Base-by-base conservation (phyloP, 164 flowering plant genomes). In the Magnolia kwangsiensis region DNA sequence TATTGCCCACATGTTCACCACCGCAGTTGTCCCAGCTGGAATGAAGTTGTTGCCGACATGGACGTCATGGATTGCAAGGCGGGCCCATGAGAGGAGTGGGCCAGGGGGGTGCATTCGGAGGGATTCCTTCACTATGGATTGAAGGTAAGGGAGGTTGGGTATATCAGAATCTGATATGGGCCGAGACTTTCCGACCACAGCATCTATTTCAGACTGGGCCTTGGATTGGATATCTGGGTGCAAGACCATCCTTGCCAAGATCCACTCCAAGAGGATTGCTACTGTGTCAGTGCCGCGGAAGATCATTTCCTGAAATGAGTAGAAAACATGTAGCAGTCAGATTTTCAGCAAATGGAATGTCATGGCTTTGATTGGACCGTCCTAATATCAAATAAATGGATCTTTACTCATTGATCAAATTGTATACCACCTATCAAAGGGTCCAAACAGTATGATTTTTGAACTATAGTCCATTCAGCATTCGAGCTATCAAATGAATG, bases 1-100 rank as follows among this genome's bases (percentile, higher is more conserved):
- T 55, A 86, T 84, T 7, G 87, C 82, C 89, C 89, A 86, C 89
- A 84, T 84, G 80, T 84, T 86, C 78, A 84, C 89, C 87, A 82
- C 83, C 2, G 87, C 87, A 9, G 85, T 86, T 2, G 89, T 86
- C 13, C 87, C 89, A 1, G 85, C 85, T 0, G 87, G 89, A 19
- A 86, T 73, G 64, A 77, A 77, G 67, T 76, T 51, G 7, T 72
- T 65, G 4, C 85, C 86, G 2, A 86, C 55, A 45, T 77, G 77
- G 74, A 81, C 81, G 55, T 86, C 87, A 50, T 77, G 80, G 77
- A 81, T 71, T 14, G 82, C 83, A 1, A 83, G 80, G 8, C 82
- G 78, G 31, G 85, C 85, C 85, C 85, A 83, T 0, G 85, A 83
- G 58, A 83, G 79, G 51, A 83, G 83, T 19, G 83, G 85, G 21